phyloP scores from a whole-genome alignment of 129 eudicot species.

The Erigeron canadensis region DNA sequence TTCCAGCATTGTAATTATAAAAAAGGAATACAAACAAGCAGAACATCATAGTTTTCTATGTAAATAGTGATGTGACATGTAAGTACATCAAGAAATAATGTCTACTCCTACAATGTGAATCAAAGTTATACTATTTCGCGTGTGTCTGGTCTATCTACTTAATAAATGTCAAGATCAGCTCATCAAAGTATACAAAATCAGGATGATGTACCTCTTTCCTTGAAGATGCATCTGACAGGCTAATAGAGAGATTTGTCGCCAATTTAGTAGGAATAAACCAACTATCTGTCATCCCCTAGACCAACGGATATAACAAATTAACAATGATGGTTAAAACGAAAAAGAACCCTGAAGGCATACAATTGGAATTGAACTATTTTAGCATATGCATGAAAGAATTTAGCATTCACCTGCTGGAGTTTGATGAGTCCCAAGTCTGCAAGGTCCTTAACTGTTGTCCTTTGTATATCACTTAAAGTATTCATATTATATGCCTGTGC shows the following conservation, averaged over 20 bases:
- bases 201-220: conserved; percentile 66
- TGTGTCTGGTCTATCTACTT: conserved; percentile 7
- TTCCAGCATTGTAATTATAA: conserved; percentile 9
- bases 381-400: conserved; percentile 3
- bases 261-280: conserved; percentile 95
- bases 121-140: conserved; percentile 6
- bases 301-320: conserved; percentile 17
- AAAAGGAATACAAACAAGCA: background rate
- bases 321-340: conserved; percentile 14
- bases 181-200: conserved; percentile 9
- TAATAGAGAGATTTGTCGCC: conserved; percentile 89
- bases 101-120: background rate
- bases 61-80: background rate
- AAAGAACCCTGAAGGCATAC: background rate
- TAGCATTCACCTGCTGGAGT: conserved; percentile 79
- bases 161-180: background rate
- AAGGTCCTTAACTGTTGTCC: conserved; percentile 75
- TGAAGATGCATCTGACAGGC: conserved; percentile 80
- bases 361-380: conserved; percentile 8
- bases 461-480: conserved; percentile 64
- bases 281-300: conserved; percentile 89
- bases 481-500: conserved; percentile 77
- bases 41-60: too few relatives aligned
- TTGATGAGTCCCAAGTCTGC: conserved; percentile 88
- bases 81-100: conserved; percentile 1